Percentiles rank a stretch among this genome's conserved stretches.
These are phyloP conservation scores for Croton laevigatus DNA, from an alignment of 441 rosid genomes.

Conservation along the genomic window DNA sequence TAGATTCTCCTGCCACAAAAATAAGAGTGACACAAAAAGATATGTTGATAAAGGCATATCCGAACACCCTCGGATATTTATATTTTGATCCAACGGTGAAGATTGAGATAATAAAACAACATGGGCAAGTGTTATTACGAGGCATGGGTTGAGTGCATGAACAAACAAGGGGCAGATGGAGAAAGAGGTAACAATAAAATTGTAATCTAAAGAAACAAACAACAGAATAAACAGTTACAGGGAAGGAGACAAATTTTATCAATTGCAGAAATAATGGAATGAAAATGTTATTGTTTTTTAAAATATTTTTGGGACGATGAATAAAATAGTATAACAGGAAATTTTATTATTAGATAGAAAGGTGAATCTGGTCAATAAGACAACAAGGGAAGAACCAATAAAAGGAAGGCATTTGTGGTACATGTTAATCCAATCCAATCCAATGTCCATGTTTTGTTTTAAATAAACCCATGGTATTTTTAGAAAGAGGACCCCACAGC, in stretches of 20 bases:
- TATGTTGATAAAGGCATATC: not conserved
- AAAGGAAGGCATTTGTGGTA: slow-evolving; percentile 23
- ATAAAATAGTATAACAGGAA: slow-evolving; percentile 12
- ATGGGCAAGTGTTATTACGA: not conserved
- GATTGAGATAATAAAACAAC: not conserved
- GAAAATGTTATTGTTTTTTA: not conserved
- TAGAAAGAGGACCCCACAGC: slow-evolving; percentile 34
- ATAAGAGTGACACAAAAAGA: not conserved
- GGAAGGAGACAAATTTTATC: slow-evolving; percentile 25
- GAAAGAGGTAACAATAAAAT: not conserved
- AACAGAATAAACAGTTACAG: slow-evolving; percentile 23
- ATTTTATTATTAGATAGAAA: not conserved
- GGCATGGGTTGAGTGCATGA: not conserved
- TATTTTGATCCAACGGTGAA: slow-evolving; percentile 11
- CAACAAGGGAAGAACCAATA: slow-evolving; percentile 24
- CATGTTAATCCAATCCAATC: slow-evolving; percentile 22
- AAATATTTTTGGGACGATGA: slow-evolving; percentile 21
- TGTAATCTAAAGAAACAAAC: not conserved
- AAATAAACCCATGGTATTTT: not conserved
- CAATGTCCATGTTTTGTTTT: too few species aligned
- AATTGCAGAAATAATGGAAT: slow-evolving; percentile 25
- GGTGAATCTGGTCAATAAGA: too few species aligned
- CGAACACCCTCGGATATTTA: slow-evolving; percentile 6
- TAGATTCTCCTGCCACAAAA: slow-evolving; percentile 17
- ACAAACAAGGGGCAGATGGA: not conserved